Conservation (phyloP, 1,284 basidiomycete species). For the Heliocybe sulcata region DNA sequence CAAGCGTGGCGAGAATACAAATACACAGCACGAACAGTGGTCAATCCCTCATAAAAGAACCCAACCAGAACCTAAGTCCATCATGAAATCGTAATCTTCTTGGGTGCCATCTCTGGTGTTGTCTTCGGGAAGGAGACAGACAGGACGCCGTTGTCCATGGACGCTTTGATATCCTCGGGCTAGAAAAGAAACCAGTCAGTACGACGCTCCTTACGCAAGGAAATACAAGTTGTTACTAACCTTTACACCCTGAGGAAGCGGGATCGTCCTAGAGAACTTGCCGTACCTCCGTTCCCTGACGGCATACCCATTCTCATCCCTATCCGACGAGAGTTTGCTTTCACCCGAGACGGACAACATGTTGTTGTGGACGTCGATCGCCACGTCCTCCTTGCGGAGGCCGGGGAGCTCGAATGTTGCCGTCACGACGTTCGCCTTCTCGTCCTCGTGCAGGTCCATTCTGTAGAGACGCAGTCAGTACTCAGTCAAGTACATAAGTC, state of each 20-base stretch:
- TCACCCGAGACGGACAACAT: conserved; percentile 28
- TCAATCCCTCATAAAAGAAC: background rate
- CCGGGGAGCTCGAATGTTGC: conserved; percentile 38
- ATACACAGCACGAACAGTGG: background rate
- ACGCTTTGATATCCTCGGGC: conserved; percentile 14
- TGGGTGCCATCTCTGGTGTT: conserved; percentile 12
- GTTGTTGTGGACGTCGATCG: conserved; percentile 29
- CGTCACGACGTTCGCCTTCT: conserved; percentile 26
- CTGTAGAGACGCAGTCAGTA: conserved; percentile 3
- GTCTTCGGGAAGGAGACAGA: conserved; percentile 16
- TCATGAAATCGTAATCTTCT: conserved; percentile 14
- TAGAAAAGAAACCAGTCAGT: conserved; percentile 5
- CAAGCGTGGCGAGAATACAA: background rate
- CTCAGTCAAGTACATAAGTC: background rate
- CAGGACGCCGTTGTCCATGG: conserved; percentile 16
- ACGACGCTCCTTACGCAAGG: background rate
- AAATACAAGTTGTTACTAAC: background rate
- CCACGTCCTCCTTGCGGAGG: conserved; percentile 29
- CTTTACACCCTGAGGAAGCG: conserved; percentile 1
- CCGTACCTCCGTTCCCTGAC: conserved; percentile 44
- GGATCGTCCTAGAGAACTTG: conserved; percentile 18
- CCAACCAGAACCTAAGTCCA: background rate
- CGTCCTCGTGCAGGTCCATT: conserved; percentile 27
- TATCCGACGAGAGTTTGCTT: conserved; percentile 1
- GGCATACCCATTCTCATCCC: conserved; percentile 3